Evolutionary conservation across 2,329 filamentous ascomycete species (phyloP), one percentile per base, ranked within the genome.

Genomic region (Aspergillus sp.): DNA sequence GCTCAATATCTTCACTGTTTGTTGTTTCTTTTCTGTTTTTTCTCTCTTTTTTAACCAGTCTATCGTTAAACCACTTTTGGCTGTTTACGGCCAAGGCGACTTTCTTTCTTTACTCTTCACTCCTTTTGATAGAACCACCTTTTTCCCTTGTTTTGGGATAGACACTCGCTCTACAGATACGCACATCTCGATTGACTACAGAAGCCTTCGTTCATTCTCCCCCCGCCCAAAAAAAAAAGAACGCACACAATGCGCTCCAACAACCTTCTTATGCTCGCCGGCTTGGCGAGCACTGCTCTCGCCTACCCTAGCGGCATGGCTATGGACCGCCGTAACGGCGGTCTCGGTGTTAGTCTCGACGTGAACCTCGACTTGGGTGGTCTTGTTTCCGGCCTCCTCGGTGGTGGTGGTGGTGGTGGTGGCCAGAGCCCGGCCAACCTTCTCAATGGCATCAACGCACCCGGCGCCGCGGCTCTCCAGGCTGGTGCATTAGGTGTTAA

Each of bases 401-500:
- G 51, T 40, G 53, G 51, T 40, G 57, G 52, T 26, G 44, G 52
- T 26, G 44, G 55, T 45, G 52, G 50, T 39, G 56, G 51, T 26
- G 44, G 54, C 12, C 42, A 51, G 28, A 51, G 47, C 44, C 52
- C 57, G 9, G 48, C 34, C 12, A 46, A 48, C 10, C 34, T 63
- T 42, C 55, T 68, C 45, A 47, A 41, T 50, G 63, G 61, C 29
- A 56, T 68, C 45, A 58, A 52, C 43, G 59, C 62, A 34, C 50
- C 60, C 45, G 65, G 55, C 51, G 65, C 64, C 43, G 65, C 64
- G 29, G 65, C 65, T 44, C 60, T 68, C 12, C 50, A 61, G 44
- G 63, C 61, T 52, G 59, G 62, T 61, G 62, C 59, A 43, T 48
- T 68, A 41, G 65, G 65, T 52, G 61, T 60, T 51, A 60, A 55